Conservation (phyloP, 169 alveolate species). For the Plasmodium coatneyi region DNA sequence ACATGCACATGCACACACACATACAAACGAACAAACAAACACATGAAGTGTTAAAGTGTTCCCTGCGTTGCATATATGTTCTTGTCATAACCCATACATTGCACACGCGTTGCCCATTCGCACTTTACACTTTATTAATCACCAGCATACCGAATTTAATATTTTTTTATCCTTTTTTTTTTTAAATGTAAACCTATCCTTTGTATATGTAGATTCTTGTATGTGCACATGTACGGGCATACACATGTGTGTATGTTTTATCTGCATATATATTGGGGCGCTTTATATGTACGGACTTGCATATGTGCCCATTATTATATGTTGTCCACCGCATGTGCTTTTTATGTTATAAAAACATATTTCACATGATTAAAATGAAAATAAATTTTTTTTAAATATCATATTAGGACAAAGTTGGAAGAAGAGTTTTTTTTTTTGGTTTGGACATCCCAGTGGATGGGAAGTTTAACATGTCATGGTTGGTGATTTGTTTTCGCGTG, state of each 20-base stretch:
- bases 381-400: background rate
- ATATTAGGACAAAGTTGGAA: background rate
- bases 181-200: conserved; percentile 9
- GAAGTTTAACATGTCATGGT: background rate
- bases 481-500: background rate
- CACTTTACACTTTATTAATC: background rate
- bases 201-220: background rate
- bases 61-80: background rate
- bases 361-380: background rate
- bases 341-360: background rate
- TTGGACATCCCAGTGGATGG: background rate
- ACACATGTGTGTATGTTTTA: background rate
- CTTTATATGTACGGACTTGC: background rate
- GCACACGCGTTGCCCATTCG: background rate
- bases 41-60: background rate
- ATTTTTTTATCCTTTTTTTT: background rate
- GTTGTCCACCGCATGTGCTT: background rate
- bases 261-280: background rate
- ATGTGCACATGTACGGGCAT: conserved; percentile 2
- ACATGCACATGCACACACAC: background rate
- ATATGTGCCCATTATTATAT: background rate
- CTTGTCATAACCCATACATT: background rate
- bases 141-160: background rate
- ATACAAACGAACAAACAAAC: background rate
- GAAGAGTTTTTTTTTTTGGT: background rate